A percentile compares a stretch with the other conserved stretches of the same genome.
These are phyloP conservation scores for Endocalyx cinctus DNA, from an alignment of 2,329 filamentous ascomycete species.

Conservation along the genomic window DNA sequence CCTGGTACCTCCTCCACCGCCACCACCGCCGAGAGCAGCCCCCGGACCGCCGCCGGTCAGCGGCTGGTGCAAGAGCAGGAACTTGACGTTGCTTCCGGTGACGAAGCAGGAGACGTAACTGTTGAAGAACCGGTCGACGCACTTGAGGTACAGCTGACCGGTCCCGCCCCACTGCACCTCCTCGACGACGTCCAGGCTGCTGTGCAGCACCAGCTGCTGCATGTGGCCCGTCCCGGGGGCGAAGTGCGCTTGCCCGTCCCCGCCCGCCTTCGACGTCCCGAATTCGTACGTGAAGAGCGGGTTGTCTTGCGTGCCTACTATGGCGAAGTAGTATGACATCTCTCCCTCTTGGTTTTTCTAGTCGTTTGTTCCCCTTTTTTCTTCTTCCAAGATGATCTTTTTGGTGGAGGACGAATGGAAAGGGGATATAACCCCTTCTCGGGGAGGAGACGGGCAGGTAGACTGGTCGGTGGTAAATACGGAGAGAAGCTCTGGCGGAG, in stretches of 20 bases:
- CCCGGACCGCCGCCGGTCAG: slow-evolving; percentile 35
- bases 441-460: no score
- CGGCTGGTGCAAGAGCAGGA: slow-evolving; percentile 89
- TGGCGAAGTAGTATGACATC: slow-evolving; percentile 99
- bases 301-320: slow-evolving; percentile 91
- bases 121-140: slow-evolving; percentile 94
- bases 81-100: slow-evolving; percentile 87
- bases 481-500: no score
- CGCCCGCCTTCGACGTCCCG: slow-evolving; percentile 91
- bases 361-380: background rate
- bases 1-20: slow-evolving; percentile 10
- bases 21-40: slow-evolving; percentile 9
- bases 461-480: no score
- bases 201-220: slow-evolving; percentile 97
- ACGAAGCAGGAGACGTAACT: slow-evolving; percentile 94
- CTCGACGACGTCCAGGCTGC: slow-evolving; percentile 89
- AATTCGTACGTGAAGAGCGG: slow-evolving; percentile 97
- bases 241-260: slow-evolving; percentile 88
- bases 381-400: background rate
- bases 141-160: slow-evolving; percentile 72
- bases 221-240: slow-evolving; percentile 83
- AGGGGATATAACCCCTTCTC: background rate
- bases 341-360: slow-evolving; percentile 20
- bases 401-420: background rate
- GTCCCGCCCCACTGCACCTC: slow-evolving; percentile 91